phyloP scores from a whole-genome alignment of 2,329 filamentous ascomycete species.

The Camillea tinctor region DNA sequence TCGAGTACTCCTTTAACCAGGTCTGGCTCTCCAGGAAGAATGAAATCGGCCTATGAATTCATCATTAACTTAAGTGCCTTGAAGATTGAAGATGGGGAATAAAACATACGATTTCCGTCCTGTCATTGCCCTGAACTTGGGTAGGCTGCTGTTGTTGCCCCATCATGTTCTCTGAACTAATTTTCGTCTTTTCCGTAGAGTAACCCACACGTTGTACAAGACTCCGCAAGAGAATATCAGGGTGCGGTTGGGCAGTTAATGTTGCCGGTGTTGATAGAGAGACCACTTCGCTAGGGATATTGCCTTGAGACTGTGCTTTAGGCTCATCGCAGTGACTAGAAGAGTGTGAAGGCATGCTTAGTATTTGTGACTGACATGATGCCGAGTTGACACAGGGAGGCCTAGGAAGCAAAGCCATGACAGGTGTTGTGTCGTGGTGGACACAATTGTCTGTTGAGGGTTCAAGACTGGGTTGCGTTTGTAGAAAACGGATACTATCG shows the following conservation, averaged over 20 bases:
- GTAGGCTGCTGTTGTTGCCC: too few relatives aligned
- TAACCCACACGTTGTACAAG: neutral
- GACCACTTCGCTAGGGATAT: neutral
- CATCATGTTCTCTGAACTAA: too few relatives aligned
- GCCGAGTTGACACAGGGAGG: neutral
- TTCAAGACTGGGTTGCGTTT: neutral
- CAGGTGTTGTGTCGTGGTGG: neutral
- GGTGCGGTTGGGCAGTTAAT: neutral
- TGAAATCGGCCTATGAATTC: slow-evolving; percentile 12
- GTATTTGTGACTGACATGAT: neutral
- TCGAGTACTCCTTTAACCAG: slow-evolving; percentile 46
- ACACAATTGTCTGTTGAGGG: neutral
- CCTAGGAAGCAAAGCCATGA: neutral
- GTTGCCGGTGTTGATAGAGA: neutral
- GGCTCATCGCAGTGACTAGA: neutral
- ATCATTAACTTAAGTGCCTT: neutral
- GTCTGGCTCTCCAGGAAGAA: slow-evolving; percentile 25
- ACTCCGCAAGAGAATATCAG: neutral
- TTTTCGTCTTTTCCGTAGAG: neutral
- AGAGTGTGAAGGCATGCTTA: neutral
- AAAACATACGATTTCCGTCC: neutral
- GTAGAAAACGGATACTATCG: neutral
- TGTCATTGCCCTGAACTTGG: neutral
- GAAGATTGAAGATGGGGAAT: neutral
- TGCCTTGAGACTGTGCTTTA: neutral